Percentiles rank a stretch among this genome's conserved stretches.
These are phyloP conservation scores for Epichloe gansuensis DNA, from an alignment of 2,329 filamentous ascomycete species.

Conservation along the genomic window DNA sequence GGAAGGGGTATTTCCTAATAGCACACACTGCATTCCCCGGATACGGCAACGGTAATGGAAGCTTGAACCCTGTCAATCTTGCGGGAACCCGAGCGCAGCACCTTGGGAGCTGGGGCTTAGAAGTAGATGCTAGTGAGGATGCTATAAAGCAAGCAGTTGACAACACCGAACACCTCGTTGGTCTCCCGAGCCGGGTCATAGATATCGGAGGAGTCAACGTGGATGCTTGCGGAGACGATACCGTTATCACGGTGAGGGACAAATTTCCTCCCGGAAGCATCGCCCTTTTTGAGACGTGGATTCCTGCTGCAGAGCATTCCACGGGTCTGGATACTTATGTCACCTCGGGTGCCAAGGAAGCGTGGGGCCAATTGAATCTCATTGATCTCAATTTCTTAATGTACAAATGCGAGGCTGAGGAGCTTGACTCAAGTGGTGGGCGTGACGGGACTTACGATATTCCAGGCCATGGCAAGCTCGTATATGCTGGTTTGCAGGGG, in stretches of 20 bases:
- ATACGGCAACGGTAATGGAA: conserved; percentile 71
- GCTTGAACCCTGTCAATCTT: conserved; percentile 67
- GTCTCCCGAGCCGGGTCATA: conserved; percentile 71
- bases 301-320: conserved; percentile 74
- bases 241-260: conserved; percentile 66
- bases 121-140: conserved; percentile 68
- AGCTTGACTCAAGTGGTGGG: conserved; percentile 62
- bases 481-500: conserved; percentile 94
- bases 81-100: conserved; percentile 74
- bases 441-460: conserved; percentile 82
- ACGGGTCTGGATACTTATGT: conserved; percentile 76
- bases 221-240: conserved; percentile 59
- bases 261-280: conserved; percentile 90
- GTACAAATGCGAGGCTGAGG: conserved; percentile 86
- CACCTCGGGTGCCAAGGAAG: conserved; percentile 64
- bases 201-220: conserved; percentile 62
- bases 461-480: conserved; percentile 68
- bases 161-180: conserved; percentile 61
- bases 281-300: conserved; percentile 91
- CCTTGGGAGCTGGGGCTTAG: conserved; percentile 82
- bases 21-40: conserved; percentile 93
- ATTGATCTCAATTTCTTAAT: conserved; percentile 83
- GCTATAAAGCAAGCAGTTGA: conserved; percentile 49
- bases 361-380: conserved; percentile 62
- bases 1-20: conserved; percentile 90